Evolutionary conservation across 805 yeast genomes (phyloP), one percentile per base, ranked within the genome.

Genomic region (Metschnikowia continentalis): DNA sequence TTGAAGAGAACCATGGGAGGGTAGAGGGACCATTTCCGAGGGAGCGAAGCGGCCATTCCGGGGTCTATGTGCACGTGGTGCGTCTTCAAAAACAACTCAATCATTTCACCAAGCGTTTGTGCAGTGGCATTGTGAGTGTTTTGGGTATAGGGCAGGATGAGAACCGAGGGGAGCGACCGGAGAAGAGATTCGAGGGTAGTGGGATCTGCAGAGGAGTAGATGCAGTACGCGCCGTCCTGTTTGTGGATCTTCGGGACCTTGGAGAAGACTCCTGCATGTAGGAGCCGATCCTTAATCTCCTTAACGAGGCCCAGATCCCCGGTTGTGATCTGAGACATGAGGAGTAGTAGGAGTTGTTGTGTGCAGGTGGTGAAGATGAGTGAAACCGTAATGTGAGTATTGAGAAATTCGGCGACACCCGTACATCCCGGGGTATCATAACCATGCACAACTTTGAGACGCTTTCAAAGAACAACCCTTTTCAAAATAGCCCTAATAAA

Each of bases 1-100:
- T 80, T 76, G 37, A 87, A 75, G 8, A 88, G 68, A 1, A 86
- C 65, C 77, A 88, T 65, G 0, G 95, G 94, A 0, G 83, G 80
- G 60, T 88, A 88, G 0, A 84, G 54, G 0, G 84, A 72, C 75
- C 82, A 86, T 56, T 80, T 77, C 43, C 72, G 75, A 1, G 88
- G 88, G 20, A 74, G 30, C 6, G 15, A 8, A 1, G 47, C 39
- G 32, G 39, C 40, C 47, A 17, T 35, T 30, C 3, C 23, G 23
- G 40, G 47, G 20, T 39, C 26, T 8, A 44, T 32, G 17, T n/a
- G 13, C 40, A 35, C 40, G 23, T 26, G 20, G 2, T 14, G 30
- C 15, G 19, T 30, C 1, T 23, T 37, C 17, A 50, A 17, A 22
- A 50, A 49, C 5, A 23, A 20, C 1, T 33, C 8, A 6, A 41